phyloP scores from a whole-genome alignment of 108 stramenopile genomes.

The Chaetoceros tenuissimus region DNA sequence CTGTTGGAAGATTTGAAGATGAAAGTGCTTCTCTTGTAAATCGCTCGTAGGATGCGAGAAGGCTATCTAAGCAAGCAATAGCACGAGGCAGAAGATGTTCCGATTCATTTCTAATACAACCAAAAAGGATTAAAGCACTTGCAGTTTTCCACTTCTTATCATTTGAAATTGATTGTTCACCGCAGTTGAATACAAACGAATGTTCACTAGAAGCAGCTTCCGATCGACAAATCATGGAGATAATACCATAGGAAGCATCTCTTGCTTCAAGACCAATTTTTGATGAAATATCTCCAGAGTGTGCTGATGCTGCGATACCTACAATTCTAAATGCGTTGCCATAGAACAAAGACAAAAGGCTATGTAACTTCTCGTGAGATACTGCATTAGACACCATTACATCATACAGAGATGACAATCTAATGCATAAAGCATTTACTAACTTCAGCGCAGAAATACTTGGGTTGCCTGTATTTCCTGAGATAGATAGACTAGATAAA shows the following conservation, averaged over 20 bases:
- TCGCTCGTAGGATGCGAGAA: constrained; percentile 51
- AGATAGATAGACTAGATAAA: too few relatives aligned
- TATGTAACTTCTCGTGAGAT: too few relatives aligned
- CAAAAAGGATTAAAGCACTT: constrained; percentile 56
- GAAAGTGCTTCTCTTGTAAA: constrained; percentile 19
- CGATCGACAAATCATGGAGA: constrained; percentile 55
- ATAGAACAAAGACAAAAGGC: too few relatives aligned
- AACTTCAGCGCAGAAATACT: constrained; percentile 45
- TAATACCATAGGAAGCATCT: constrained; percentile 60
- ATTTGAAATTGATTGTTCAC: constrained; percentile 11
- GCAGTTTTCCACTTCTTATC: constrained; percentile 15
- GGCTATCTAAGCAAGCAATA: constrained; percentile 61
- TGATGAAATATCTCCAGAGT: constrained; percentile 10
- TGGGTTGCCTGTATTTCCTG: constrained; percentile 24
- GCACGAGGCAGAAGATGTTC: constrained; percentile 60
- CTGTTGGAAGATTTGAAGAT: background rate
- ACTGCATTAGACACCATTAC: constrained; percentile 4
- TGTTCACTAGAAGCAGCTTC: constrained; percentile 17
- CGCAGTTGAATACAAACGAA: constrained; percentile 25
- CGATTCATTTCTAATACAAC: constrained; percentile 58
- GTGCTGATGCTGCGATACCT: too few relatives aligned
- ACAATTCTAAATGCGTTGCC: too few relatives aligned
- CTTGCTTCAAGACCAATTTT: constrained; percentile 43
- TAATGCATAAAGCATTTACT: constrained; percentile 46
- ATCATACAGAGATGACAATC: constrained; percentile 37